Conservation (phyloP, 192 early-diverging fungal genomes). For the Martensiomyces pterosporus region DNA sequence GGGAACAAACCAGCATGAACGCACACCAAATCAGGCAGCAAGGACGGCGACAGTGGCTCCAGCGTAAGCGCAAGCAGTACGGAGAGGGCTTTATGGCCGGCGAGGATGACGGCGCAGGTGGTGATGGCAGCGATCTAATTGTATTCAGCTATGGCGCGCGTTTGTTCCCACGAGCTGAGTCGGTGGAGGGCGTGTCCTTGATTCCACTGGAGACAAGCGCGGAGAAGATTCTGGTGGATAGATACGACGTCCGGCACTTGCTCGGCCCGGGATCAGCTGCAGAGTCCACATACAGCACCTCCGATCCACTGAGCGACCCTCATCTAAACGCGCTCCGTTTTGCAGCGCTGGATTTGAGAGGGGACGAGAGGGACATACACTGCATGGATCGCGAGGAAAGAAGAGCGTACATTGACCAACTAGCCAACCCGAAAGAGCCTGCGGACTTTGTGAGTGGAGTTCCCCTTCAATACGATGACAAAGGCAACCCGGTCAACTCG, state of each 20-base stretch:
- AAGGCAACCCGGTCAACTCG: conserved; percentile 3
- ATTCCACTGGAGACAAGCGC: conserved; percentile 6
- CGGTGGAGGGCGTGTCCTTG: background rate
- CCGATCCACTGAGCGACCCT: background rate
- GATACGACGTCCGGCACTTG: conserved; percentile 40
- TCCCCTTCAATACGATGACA: conserved; percentile 2
- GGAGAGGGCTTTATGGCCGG: conserved; percentile 6
- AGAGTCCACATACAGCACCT: too few species aligned
- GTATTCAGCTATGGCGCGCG: conserved; percentile 31
- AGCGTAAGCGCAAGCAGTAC: conserved; percentile 7
- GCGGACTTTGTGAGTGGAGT: background rate
- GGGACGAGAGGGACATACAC: conserved; percentile 8
- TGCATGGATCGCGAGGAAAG: conserved; percentile 12
- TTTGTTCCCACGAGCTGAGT: conserved; percentile 1
- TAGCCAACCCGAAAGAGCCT: background rate
- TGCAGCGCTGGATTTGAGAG: conserved; percentile 6
- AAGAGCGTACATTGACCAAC: conserved; percentile 11
- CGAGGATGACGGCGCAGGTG: conserved; percentile 5
- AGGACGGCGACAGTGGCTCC: conserved; percentile 12
- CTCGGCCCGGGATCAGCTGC: too few species aligned
- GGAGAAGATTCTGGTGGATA: conserved; percentile 11
- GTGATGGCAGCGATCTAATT: background rate
- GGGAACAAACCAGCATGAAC: too few species aligned
- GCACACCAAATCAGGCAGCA: conserved; percentile 17
- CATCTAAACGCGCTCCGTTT: conserved; percentile 15